Percentiles rank a stretch among this genome's conserved stretches.
Conservation (phyloP, 2,329 filamentous ascomycete species). For the Celoporthe dispersa region DNA sequence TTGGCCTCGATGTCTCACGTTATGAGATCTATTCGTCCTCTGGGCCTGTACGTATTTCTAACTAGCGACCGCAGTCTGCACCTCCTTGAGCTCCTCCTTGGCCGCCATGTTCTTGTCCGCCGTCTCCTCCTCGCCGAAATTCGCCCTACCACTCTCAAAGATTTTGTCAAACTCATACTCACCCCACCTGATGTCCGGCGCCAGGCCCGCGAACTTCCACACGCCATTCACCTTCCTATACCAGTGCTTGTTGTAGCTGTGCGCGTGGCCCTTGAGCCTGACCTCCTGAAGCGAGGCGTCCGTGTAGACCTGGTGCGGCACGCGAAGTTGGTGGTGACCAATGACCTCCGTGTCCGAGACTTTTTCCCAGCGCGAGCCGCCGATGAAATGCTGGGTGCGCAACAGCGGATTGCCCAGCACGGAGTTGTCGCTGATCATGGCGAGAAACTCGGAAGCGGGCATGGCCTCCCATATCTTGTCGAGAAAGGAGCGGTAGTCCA, state of each 20-base stretch:
- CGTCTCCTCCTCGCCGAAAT: constrained; percentile 38
- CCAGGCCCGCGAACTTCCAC: constrained; percentile 65
- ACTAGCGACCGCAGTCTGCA: constrained; percentile 22
- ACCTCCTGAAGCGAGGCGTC: constrained; percentile 53
- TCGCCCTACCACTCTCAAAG: constrained; percentile 49
- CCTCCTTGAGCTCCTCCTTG: constrained; percentile 9
- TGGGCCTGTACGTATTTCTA: background rate
- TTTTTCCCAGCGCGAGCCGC: constrained; percentile 61
- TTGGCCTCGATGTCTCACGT: background rate
- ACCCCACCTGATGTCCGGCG: constrained; percentile 59
- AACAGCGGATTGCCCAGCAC: constrained; percentile 66
- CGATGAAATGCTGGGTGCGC: constrained; percentile 69
- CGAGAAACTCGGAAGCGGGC: constrained; percentile 64
- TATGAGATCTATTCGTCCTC: background rate
- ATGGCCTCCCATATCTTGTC: constrained; percentile 65
- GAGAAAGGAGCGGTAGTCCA: constrained; percentile 71
- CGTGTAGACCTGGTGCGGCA: constrained; percentile 65
- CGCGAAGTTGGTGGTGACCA: constrained; percentile 65
- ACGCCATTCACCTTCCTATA: constrained; percentile 62
- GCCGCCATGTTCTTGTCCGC: constrained; percentile 25
- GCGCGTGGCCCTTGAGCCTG: constrained; percentile 63
- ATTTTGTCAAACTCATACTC: constrained; percentile 63
- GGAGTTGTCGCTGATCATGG: constrained; percentile 59
- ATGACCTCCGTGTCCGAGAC: constrained; percentile 62
- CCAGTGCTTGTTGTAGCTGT: constrained; percentile 61